These are phyloP conservation scores for Scheffersomyces titani DNA, from an alignment of 1,139 yeast species.

Conservation along the genomic window DNA sequence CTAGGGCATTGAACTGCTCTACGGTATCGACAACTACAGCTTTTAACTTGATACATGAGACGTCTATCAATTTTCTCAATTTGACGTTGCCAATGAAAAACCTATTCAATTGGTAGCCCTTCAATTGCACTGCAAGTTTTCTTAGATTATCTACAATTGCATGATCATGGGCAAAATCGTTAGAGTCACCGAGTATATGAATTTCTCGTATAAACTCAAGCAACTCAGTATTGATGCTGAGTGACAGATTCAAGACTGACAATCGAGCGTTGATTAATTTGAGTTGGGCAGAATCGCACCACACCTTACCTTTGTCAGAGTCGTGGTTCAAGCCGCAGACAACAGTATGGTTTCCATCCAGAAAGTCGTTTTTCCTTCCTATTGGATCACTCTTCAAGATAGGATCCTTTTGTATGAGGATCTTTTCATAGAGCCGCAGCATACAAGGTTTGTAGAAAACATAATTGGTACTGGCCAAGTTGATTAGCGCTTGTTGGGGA, in stretches of 20 bases:
- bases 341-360: conserved; percentile 23
- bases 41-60: conserved; percentile 6
- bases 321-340: conserved; percentile 25
- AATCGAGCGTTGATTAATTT: conserved; percentile 34
- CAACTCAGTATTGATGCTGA: conserved; percentile 30
- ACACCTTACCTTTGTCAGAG: conserved; percentile 7
- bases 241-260: conserved; percentile 24
- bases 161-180: conserved; percentile 4
- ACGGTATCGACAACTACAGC: conserved; percentile 13
- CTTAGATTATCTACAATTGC: conserved; percentile 10
- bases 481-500: conserved; percentile 36
- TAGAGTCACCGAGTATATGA: conserved; percentile 12
- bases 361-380: conserved; percentile 22
- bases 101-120: conserved; percentile 9
- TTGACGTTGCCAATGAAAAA: conserved; percentile 16
- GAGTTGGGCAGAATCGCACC: conserved; percentile 10
- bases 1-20: background rate
- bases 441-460: conserved; percentile 38
- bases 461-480: conserved; percentile 39
- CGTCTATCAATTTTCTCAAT: conserved; percentile 10
- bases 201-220: conserved; percentile 23
- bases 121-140: conserved; percentile 7
- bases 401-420: conserved; percentile 27
- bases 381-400: conserved; percentile 14
- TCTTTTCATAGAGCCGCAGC: conserved; percentile 28